A percentile compares a stretch with the other conserved stretches of the same genome.
These are phyloP conservation scores for Sporormia fimetaria DNA, from an alignment of 495 filamentous ascomycete genomes.

Conservation along the genomic window DNA sequence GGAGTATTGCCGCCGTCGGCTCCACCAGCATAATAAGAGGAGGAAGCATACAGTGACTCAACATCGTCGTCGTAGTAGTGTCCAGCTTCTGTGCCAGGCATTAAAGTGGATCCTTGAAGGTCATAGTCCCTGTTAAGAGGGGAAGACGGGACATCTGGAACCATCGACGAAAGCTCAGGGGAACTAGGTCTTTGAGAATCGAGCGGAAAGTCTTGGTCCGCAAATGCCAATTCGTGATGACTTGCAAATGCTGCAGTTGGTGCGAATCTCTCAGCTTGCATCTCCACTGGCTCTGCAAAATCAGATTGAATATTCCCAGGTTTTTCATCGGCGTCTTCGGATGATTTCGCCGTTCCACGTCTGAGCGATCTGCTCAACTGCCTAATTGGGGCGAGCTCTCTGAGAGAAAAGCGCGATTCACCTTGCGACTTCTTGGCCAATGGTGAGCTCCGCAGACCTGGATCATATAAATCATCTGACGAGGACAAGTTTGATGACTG, in stretches of 20 bases:
- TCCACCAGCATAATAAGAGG: constrained; percentile 14
- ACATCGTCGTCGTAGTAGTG: constrained; percentile 16
- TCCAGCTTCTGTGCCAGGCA: neutral
- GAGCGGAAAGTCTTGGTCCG: neutral
- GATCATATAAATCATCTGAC: constrained; percentile 1
- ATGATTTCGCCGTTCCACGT: constrained; percentile 6
- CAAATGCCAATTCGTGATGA: neutral
- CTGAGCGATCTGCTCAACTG: too few relatives aligned
- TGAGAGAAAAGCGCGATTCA: constrained; percentile 13
- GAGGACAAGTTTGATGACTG: constrained; percentile 6
- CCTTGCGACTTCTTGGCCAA: neutral
- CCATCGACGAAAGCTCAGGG: constrained; percentile 7
- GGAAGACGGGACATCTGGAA: constrained; percentile 5
- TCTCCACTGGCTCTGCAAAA: too few relatives aligned
- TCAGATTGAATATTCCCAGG: too few relatives aligned
- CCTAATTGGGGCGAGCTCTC: constrained; percentile 6
- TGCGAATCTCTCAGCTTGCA: too few relatives aligned
- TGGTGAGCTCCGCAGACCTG: constrained; percentile 2
- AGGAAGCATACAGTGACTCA: constrained; percentile 14
- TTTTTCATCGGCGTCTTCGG: neutral
- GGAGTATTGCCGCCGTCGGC: constrained; percentile 5
- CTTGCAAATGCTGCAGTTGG: constrained; percentile 1
- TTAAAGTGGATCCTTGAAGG: constrained; percentile 7
- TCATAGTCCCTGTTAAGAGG: constrained; percentile 4
- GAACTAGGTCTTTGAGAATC: constrained; percentile 1